A percentile compares a stretch with the other conserved stretches of the same genome.
Evolutionary conservation across 2,329 filamentous ascomycete species (phyloP).

Genomic region (Aaosphaeria arxii): DNA sequence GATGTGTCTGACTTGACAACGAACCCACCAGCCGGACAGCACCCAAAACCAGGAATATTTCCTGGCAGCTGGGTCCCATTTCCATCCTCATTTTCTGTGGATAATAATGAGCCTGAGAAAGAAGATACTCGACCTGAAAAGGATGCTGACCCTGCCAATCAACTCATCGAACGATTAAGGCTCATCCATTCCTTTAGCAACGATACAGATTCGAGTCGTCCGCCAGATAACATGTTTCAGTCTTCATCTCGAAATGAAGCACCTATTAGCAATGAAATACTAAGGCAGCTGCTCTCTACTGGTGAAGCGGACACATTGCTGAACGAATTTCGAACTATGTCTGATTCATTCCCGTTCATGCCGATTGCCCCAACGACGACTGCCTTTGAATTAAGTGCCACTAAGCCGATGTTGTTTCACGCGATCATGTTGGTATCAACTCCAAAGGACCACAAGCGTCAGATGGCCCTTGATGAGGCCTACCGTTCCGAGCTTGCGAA

Average conservation of each 20-base stretch:
- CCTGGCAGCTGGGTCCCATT: constrained; percentile 28
- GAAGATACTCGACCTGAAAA: not conserved
- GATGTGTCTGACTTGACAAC: not conserved
- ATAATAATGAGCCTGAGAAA: constrained; percentile 1
- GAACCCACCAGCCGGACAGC: too few species aligned
- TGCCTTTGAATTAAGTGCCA: constrained; percentile 14
- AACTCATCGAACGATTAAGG: constrained; percentile 23
- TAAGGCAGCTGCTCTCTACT: constrained; percentile 16
- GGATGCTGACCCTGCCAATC: constrained; percentile 14
- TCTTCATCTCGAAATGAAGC: constrained; percentile 15
- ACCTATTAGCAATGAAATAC: constrained; percentile 16
- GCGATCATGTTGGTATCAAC: constrained; percentile 27
- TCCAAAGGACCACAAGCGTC: constrained; percentile 22
- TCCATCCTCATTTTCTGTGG: constrained; percentile 20
- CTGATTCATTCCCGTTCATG: constrained; percentile 28
- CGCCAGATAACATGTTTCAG: constrained; percentile 14
- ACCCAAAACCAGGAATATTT: not conserved
- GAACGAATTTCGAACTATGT: constrained; percentile 26
- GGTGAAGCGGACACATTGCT: constrained; percentile 25
- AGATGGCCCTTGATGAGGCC: constrained; percentile 21
- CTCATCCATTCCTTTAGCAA: constrained; percentile 23
- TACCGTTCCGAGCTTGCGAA: constrained; percentile 30
- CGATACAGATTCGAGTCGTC: constrained; percentile 6
- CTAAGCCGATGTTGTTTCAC: constrained; percentile 31
- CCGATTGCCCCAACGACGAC: constrained; percentile 13